Base-by-base conservation (phyloP, 441 rosid genomes). In the Raphanus hybrid region DNA sequence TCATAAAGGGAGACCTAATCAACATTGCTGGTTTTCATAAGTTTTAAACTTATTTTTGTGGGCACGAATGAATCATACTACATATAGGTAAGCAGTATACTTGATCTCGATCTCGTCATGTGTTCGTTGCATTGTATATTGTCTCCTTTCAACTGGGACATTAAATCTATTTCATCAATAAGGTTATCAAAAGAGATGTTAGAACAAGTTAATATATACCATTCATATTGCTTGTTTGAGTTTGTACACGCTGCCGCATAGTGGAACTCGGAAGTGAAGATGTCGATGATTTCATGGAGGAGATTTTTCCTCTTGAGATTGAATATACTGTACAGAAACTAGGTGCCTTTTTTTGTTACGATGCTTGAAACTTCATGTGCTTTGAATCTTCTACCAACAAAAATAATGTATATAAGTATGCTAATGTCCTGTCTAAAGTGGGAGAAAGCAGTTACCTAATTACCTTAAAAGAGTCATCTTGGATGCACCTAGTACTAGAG, bases 251-350 rank as follows among this genome's bases (percentile, higher is more conserved):
- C 7, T n/a, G 65, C n/a, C 70, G 64, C 6, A 69, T 5, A 66
- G 8, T 18, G 67, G 82, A 45, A 70, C 16, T 73, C 11, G 90
- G 87, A 16, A 83, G 80, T 43, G 83, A 67, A 55, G 75, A 45
- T 4, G 91, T 75, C 26, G 97, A 91, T 1, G 92, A 35, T 80
- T 80, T 82, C 18, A 88, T 82, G 5, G 93, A 84, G 0, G 93
- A 83, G 34, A 93, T 81, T 82, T 86, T 92, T 63, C 92, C 92
- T 88, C 85, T 92, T 32, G 81, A 58, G 57, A 96, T 96, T 69
- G 83, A 74, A 78, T 96, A 96, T 3, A 93, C 87, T 0, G 90
- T 84, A 71, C 97, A 93, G 73, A 83, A 93, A n/a, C 82, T 92
- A 0, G 97, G 93, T 35, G 89, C 94, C 70, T 39, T 80, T 81